Base-by-base conservation (phyloP, 495 filamentous ascomycete species). In the Neurospora sp. region DNA sequence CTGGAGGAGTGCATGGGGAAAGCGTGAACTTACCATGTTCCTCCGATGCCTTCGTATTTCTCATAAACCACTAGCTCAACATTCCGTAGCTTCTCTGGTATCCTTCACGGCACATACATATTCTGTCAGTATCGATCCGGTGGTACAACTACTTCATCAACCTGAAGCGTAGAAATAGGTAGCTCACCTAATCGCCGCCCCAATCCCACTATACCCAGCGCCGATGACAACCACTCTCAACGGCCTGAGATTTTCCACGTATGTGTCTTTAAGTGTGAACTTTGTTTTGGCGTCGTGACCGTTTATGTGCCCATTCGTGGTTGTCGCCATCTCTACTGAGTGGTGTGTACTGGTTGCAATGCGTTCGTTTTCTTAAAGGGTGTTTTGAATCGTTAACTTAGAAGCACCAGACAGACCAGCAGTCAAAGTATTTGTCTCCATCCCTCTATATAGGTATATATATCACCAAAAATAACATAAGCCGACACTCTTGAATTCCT, bases 191-290 rank as follows among this genome's bases (percentile, higher is more conserved):
- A 84, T 82, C 35, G 82, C 83, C 4, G 80, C 71, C n/a, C 78
- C 81, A 35, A 88, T 87, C 1, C 86, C 86, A 3, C 84, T 86
- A 71, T 81, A 86, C 9, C 86, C 86, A 40, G 85, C 85, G 8
- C 86, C 86, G 48, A 88, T 81, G 2, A 86, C 81, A 10, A 84
- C 75, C 20, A 87, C 85, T 71, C 82, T 84, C 31, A 88, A 74
- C 7, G 82, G 84, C 31, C 85, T 77, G 2, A 82, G 74, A 48
- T 84, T 83, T 72, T 87, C 85, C n/a, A 87, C 73, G 14, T 82
- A 79, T 5, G 72, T 77, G 35, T 84, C 78, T 70, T 84, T 85
- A 59, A 85, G 74, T 5, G 76, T 75, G 40, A 85, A 82, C 1
- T 35, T 35, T 7, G 14, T 66, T 35, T 66, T 66, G 54, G 31